A percentile compares a stretch with the other conserved stretches of the same genome.
Evolutionary conservation across 768 basidiomycete genomes (phyloP).

Genomic region (Pisolithus orientalis): DNA sequence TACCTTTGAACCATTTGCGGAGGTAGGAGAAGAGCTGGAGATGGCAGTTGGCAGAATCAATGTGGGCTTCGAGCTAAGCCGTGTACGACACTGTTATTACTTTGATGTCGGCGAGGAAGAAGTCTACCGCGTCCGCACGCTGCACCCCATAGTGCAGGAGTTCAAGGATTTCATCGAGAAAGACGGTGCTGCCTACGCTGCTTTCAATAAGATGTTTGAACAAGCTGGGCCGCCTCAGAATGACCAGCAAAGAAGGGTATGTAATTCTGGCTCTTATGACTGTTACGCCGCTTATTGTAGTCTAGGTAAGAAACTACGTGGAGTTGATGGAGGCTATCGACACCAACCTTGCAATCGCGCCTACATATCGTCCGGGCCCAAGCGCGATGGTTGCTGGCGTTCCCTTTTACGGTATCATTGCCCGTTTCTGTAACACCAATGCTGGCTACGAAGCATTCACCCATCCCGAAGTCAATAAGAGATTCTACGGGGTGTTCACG

Average conservation of each 20-base stretch:
- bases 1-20: neutral
- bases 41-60: neutral
- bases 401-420: neutral
- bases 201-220: conserved; percentile 21
- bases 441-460: neutral
- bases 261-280: neutral
- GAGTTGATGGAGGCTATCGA: neutral
- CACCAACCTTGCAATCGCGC: neutral
- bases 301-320: neutral
- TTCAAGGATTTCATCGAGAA: conserved; percentile 21
- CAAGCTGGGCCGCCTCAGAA: conserved; percentile 6
- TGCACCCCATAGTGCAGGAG: conserved; percentile 10
- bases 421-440: neutral
- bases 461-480: conserved; percentile 33
- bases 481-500: conserved; percentile 43
- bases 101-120: conserved; percentile 13
- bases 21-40: neutral
- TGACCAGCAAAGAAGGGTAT: conserved; percentile 1
- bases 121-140: conserved; percentile 7
- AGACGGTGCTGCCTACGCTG: conserved; percentile 13
- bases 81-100: conserved; percentile 12
- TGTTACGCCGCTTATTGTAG: neutral
- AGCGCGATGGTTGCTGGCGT: neutral
- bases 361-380: neutral
- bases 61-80: neutral